Conservation (phyloP, 495 filamentous ascomycete genomes). For the Clohesyomyces aquaticus region DNA sequence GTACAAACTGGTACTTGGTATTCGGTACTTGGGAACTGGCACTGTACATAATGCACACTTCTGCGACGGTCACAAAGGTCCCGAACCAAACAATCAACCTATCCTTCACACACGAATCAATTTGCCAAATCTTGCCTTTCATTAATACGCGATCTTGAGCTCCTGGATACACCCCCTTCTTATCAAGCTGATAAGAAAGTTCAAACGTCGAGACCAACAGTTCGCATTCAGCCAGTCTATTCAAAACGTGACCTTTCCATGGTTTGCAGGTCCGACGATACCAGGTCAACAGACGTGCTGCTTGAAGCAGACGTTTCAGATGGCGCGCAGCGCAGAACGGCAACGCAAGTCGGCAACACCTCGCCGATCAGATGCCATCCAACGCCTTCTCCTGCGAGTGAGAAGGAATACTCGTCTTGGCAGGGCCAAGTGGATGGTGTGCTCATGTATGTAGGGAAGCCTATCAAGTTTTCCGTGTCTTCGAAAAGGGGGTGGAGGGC, state of each 20-base stretch:
- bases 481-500: background rate
- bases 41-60: too few relatives aligned
- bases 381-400: slow-evolving; percentile 10
- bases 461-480: slow-evolving; percentile 1
- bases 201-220: slow-evolving; percentile 1
- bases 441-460: slow-evolving; percentile 33
- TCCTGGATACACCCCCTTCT: background rate
- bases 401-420: slow-evolving; percentile 14
- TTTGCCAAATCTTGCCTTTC: too few relatives aligned
- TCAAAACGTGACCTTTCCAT: slow-evolving; percentile 18
- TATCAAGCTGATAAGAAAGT: background rate
- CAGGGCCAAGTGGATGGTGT: slow-evolving; percentile 33
- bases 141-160: too few relatives aligned
- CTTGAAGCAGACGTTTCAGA: background rate
- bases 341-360: background rate
- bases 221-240: slow-evolving; percentile 26
- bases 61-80: too few relatives aligned
- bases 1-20: too few relatives aligned
- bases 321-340: background rate
- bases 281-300: background rate
- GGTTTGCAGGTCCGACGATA: slow-evolving; percentile 2
- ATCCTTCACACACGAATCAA: too few relatives aligned
- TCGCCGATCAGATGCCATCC: background rate
- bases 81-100: too few relatives aligned
- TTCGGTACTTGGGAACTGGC: too few relatives aligned